Evolutionary conservation across 1,139 yeast genomes (phyloP).

Genomic region (Hyphopichia buzzinii): DNA sequence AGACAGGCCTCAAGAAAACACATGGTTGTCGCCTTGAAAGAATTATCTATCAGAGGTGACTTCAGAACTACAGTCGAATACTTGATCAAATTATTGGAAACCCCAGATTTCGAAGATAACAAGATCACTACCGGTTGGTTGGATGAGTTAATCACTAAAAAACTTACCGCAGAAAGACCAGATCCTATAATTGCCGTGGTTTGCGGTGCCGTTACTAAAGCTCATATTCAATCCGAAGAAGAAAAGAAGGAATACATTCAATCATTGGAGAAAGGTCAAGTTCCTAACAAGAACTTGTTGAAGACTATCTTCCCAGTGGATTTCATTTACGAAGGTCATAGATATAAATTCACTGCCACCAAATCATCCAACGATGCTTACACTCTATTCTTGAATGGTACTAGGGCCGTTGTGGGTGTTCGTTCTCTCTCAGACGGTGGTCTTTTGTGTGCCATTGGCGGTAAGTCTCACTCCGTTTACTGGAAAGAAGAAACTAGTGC

Average conservation of each 20-base stretch:
- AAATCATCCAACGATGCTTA: slow-evolving; percentile 82
- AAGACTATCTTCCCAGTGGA: slow-evolving; percentile 90
- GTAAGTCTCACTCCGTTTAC: slow-evolving; percentile 91
- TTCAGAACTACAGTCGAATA: slow-evolving; percentile 97
- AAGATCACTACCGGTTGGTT: slow-evolving; percentile 99
- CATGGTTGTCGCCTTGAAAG: slow-evolving; percentile 98
- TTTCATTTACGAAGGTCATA: slow-evolving; percentile 89
- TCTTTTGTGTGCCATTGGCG: slow-evolving; percentile 79
- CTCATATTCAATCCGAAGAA: slow-evolving; percentile 76
- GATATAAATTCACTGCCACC: slow-evolving; percentile 94
- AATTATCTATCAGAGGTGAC: slow-evolving; percentile 95
- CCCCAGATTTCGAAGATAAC: slow-evolving; percentile 94
- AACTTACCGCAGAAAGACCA: slow-evolving; percentile 95
- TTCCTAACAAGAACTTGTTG: slow-evolving; percentile 74
- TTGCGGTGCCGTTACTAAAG: slow-evolving; percentile 97
- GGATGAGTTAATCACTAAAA: slow-evolving; percentile 90
- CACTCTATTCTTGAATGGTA: slow-evolving; percentile 89
- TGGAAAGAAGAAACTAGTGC: slow-evolving; percentile 98
- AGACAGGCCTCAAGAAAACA: slow-evolving; percentile 97
- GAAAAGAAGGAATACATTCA: slow-evolving; percentile 65
- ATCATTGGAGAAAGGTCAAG: slow-evolving; percentile 92
- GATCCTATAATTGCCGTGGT: slow-evolving; percentile 86
- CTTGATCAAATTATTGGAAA: slow-evolving; percentile 87
- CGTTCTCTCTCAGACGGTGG: slow-evolving; percentile 93
- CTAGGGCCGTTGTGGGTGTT: slow-evolving; percentile 84